A percentile compares a stretch with the other conserved stretches of the same genome.
Conservation (phyloP, 768 basidiomycete genomes). For the Trametes gibbosa region DNA sequence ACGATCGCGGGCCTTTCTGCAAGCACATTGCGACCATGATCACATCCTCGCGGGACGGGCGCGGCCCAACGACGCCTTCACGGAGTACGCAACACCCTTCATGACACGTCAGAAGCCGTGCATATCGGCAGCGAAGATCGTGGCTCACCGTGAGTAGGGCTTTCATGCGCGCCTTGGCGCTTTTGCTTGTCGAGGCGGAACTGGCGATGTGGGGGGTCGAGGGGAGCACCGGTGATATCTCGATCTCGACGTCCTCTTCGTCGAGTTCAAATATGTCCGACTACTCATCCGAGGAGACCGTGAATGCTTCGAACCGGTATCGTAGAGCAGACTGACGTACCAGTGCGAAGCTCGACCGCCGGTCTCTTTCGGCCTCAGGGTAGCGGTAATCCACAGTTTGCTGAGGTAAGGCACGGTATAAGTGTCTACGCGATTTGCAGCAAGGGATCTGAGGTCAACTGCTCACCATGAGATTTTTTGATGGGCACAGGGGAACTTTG, state of each 20-base stretch:
- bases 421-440: not conserved
- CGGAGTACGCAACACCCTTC: constrained; percentile 2
- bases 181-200: constrained; percentile 8
- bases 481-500: not conserved
- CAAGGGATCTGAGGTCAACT: too few relatives aligned
- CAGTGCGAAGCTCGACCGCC: constrained; percentile 22
- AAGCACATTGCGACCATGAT: not conserved
- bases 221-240: constrained; percentile 18
- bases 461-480: constrained; percentile 18
- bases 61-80: constrained; percentile 1
- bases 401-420: not conserved
- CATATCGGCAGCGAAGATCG: not conserved
- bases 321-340: not conserved
- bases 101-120: not conserved
- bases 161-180: constrained; percentile 11
- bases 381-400: constrained; percentile 19
- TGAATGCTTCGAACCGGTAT: not conserved
- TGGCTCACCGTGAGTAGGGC: constrained; percentile 6
- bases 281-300: not conserved
- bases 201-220: constrained; percentile 12
- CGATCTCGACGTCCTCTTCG: constrained; percentile 21
- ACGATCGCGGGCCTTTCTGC: not conserved
- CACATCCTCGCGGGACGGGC: constrained; percentile 7
- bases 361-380: not conserved
- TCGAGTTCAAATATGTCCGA: constrained; percentile 26